Percentiles rank a stretch among this genome's conserved stretches.
These are phyloP conservation scores for Agaricus sinodeliciosus DNA, from an alignment of 768 basidiomycete genomes.

Conservation along the genomic window DNA sequence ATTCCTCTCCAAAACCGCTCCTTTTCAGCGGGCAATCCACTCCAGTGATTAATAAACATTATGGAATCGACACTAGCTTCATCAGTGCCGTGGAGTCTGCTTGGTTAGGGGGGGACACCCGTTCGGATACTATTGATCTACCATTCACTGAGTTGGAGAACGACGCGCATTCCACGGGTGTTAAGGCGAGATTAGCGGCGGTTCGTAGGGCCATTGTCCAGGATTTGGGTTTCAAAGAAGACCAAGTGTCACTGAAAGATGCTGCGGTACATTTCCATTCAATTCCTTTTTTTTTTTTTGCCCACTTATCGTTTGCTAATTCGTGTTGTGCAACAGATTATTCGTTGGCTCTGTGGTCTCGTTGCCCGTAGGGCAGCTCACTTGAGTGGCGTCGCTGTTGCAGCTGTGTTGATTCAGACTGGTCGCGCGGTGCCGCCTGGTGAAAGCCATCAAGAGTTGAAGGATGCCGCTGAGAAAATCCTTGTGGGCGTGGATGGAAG, in stretches of 20 bases:
- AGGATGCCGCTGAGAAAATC: slow-evolving; percentile 42
- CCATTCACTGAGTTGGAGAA: slow-evolving; percentile 30
- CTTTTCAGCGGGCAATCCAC: slow-evolving; percentile 82
- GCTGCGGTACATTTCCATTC: slow-evolving; percentile 36
- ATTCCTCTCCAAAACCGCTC: slow-evolving; percentile 61
- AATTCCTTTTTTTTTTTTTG: neutral
- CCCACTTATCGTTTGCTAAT: neutral
- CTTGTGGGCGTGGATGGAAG: slow-evolving; percentile 92
- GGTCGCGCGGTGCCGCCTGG: slow-evolving; percentile 50
- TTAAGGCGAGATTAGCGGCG: slow-evolving; percentile 37
- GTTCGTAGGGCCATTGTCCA: slow-evolving; percentile 58
- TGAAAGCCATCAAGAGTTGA: slow-evolving; percentile 19
- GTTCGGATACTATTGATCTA: slow-evolving; percentile 25
- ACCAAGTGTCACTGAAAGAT: slow-evolving; percentile 51
- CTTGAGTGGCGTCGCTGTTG: slow-evolving; percentile 83
- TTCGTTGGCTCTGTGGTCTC: slow-evolving; percentile 72
- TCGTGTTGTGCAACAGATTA: slow-evolving; percentile 42
- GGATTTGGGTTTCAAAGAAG: slow-evolving; percentile 50
- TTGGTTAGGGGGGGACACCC: slow-evolving; percentile 45
- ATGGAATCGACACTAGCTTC: slow-evolving; percentile 92
- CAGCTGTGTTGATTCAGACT: slow-evolving; percentile 81
- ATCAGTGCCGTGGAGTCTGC: slow-evolving; percentile 79
- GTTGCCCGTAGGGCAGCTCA: slow-evolving; percentile 80
- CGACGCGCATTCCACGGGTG: slow-evolving; percentile 22
- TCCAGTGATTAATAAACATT: slow-evolving; percentile 72